phyloP scores from a whole-genome alignment of 768 basidiomycete species.

The Chalciporus piperatus region DNA sequence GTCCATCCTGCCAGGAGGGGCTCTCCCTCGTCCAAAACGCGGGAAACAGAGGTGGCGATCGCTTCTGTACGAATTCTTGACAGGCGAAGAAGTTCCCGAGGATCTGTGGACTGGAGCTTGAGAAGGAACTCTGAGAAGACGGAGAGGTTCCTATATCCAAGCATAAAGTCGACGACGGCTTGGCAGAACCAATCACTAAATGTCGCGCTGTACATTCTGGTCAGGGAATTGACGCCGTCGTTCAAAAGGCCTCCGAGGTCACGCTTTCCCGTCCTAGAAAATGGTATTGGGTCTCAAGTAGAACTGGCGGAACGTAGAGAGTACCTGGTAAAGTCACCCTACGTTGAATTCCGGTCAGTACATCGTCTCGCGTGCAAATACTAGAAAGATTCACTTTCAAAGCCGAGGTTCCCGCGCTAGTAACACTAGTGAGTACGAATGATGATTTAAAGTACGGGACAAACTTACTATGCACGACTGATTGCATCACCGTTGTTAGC shows the following conservation, averaged over 20 bases:
- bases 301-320: background rate
- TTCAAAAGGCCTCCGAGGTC: conserved; percentile 90
- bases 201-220: conserved; percentile 85
- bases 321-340: conserved; percentile 89
- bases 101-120: conserved; percentile 88
- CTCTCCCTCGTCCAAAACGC: conserved; percentile 76
- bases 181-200: conserved; percentile 97
- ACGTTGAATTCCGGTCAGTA: conserved; percentile 5
- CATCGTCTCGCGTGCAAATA: background rate
- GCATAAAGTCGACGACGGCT: conserved; percentile 90
- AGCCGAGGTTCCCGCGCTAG: conserved; percentile 91
- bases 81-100: conserved; percentile 81
- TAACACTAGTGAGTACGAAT: conserved; percentile 11
- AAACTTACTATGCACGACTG: conserved; percentile 76
- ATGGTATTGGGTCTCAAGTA: conserved; percentile 5
- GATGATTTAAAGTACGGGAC: background rate
- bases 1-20: conserved; percentile 86
- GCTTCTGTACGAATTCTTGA: conserved; percentile 91
- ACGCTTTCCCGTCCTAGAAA: conserved; percentile 87
- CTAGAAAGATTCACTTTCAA: conserved; percentile 67
- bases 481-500: conserved; percentile 98
- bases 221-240: conserved; percentile 93
- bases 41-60: conserved; percentile 81
- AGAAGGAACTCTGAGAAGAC: conserved; percentile 94
- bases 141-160: conserved; percentile 79